Base-by-base conservation (phyloP, 1,284 basidiomycete species). In the Trichosporon sp. region DNA sequence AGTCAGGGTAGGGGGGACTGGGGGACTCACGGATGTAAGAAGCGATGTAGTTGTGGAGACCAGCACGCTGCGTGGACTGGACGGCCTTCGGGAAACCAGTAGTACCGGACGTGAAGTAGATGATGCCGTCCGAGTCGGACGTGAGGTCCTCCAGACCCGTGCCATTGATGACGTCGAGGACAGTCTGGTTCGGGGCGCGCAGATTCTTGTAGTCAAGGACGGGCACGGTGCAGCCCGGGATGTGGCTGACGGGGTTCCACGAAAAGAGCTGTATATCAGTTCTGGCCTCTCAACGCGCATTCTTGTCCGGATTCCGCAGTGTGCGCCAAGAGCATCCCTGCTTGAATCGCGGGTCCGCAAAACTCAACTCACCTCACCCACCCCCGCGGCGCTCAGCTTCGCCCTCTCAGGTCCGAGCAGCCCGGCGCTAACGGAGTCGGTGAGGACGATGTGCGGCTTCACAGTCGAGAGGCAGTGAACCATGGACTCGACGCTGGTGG, bases 71-170 rank as follows among this genome's bases (percentile, higher is more conserved):
- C 4, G 78, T 79, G 56, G 78, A 80, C 38, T 80, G 74, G 7
- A 81, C 80, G 0, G 80, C 81, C 75, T 81, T 83, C 12, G 80
- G 79, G 19, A 48, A 61, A 12, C 67, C 65, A 4, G 73, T 74
- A 5, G 73, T 74, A 14, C 73, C 74, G 0, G 71, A 72, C 2
- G 81, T 80, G 72, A 81, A 83, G 75, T 81, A 83, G 67, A 82
- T 79, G 31, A 80, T 76, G 16, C 75, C 81, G 71, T 82, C 81
- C 46, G 77, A 78, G 64, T 83, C 80, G 11, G 78, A 78, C 35
- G 73, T 70, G 6, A 81, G 71, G 0, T 38, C 59, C 31, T 77
- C 73, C 35, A 80, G 38, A 1, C 73, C 78, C 4, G 3, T 48
- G 38, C 73, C 73, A 19, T 59, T 37, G 38, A 63, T 19, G 7